phyloP scores from a whole-genome alignment of 1,284 basidiomycete species.

The Ganoderma leucocontextum region DNA sequence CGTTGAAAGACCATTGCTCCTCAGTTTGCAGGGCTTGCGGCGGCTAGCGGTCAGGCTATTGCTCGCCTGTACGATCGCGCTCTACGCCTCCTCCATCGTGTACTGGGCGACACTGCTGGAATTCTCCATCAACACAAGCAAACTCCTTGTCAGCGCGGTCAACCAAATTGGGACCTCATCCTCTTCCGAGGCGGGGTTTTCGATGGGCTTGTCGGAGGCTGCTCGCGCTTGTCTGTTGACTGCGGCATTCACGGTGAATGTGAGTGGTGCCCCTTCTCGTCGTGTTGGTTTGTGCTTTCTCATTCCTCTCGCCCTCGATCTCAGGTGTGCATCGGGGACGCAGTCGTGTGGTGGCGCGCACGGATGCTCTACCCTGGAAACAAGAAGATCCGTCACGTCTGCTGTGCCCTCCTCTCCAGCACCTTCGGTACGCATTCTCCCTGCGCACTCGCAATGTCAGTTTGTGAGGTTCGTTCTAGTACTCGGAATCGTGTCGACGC shows the following conservation, averaged over 20 bases:
- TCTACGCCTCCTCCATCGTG: background rate
- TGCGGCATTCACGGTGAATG: slow-evolving; percentile 1
- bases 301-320: background rate
- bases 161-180: background rate
- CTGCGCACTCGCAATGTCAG: too few species aligned
- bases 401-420: slow-evolving; percentile 3
- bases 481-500: slow-evolving; percentile 4
- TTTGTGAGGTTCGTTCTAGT: background rate
- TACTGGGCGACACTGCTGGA: background rate
- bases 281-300: background rate
- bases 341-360: slow-evolving; percentile 8
- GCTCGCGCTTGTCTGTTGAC: slow-evolving; percentile 3
- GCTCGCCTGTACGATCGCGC: background rate
- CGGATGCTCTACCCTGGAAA: slow-evolving; percentile 8
- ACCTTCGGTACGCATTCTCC: background rate
- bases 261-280: background rate
- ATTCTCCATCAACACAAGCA: slow-evolving; percentile 1
- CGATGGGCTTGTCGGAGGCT: background rate
- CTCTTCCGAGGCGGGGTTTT: background rate
- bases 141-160: background rate
- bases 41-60: background rate
- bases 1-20: background rate
- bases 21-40: background rate
- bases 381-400: slow-evolving; percentile 3
- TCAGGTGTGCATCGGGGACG: slow-evolving; percentile 7